Evolutionary conservation across 164 flowering plant genomes (phyloP), one percentile per base, ranked within the genome.

Genomic region (Cinnamomum micranthum): DNA sequence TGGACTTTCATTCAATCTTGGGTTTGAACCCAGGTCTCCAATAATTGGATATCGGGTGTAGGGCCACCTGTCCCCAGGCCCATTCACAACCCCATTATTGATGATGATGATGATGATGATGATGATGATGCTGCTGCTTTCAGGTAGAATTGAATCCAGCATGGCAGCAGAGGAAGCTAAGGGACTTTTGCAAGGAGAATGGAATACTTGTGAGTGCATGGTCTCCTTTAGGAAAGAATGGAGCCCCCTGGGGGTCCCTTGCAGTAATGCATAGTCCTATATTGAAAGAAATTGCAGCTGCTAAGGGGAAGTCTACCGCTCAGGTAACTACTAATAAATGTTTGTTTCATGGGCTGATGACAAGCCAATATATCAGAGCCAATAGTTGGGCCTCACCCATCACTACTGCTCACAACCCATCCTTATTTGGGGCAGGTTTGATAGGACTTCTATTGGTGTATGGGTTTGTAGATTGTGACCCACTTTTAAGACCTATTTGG

Each of bases 101-200:
- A 52, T 52, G 15, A 31, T 31, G 27, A 25, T 31, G 33, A 31
- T 23, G 6, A 4, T 66, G 47, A 17, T 28, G 69, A 6, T 63
- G 15, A 31, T 31, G 27, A 25, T 31, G 33, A 31, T 23, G 6
- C 1, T 66, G 47, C 5, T 28, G 69, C 24, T 66, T 5, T 28
- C 24, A 72, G 74, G 82, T 84, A 22, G 86, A 84, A 72, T 65
- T 81, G 81, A 74, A 78, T 77, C 81, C 82, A 51, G 20, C 51
- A 19, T 84, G 84, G 84, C 76, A 76, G 9, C 86, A 80, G 52
- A 69, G 20, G 50, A 71, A 79, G 24, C 55, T 84, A 52, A 77
- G 55, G 41, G 76, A 81, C 0, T 80, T 76, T 50, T 84, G 86
- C 55, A 65, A 50, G 19, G 69, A 52, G 10, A 69, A 75, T 31